Evolutionary conservation across 129 eudicot genomes (phyloP), one percentile per base, ranked within the genome.

Genomic region (Silybum marianum): DNA sequence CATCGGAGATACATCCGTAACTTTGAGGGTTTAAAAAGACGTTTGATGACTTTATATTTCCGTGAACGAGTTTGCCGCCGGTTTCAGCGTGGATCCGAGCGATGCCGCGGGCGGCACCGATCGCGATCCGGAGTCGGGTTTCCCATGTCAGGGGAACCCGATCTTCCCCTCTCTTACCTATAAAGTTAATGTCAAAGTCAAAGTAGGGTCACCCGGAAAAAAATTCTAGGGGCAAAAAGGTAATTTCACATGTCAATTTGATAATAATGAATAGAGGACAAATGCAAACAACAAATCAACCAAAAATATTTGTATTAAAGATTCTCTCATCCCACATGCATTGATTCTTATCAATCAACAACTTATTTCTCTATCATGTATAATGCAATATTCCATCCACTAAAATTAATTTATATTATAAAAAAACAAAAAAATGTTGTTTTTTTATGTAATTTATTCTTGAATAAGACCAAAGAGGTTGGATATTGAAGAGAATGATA

Each of bases 101-200:
- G n/a, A 95, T 90, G 85, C 99, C 99, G 58, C 93, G 83, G 23
- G 99, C 94, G 38, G 99, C 96, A 38, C 99, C 99, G 25, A 88
- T 38, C 48, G 94, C 97, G 78, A 92, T 92, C 54, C 78, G 88
- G 7, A 95, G 86, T 58, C 99, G 89, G 72, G 93, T 88, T 70
- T 88, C 99, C 99, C 99, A 95, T 21, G 90, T 91, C 38, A 95
- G 77, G 7, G 94, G 90, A 26, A 80, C 82, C 86, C 89, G 87
- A 23, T 88, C 91, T 46, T 90, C 97, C 65, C 99, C 97, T 81
- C 88, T 86, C 30, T 86, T 88, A 71, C 94, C 99, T 95, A 91
- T 16, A 80, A 78, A 42, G 48, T 28, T 67, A 28, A 19, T 39
- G n/a, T 10, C 8, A 9, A 6, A 26, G 36, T 30, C 32, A 21